Conservation (phyloP, 208 protist species). For the Trypanosoma rangeli region DNA sequence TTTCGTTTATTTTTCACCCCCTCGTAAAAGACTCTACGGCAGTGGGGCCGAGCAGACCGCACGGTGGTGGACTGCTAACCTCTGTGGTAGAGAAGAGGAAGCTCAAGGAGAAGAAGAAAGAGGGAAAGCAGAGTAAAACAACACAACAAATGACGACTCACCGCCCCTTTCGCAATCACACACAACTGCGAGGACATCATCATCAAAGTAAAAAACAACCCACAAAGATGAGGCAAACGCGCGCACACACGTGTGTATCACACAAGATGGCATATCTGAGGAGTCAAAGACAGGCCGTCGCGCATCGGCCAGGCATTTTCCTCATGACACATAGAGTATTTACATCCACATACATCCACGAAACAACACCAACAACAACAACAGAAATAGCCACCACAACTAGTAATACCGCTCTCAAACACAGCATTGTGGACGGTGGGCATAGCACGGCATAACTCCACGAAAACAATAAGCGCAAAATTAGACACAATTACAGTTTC, state of each 20-base stretch:
- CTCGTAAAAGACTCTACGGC: background rate
- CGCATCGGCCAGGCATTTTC: background rate
- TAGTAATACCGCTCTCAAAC: background rate
- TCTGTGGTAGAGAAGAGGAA: background rate
- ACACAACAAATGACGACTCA: background rate
- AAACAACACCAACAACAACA: background rate
- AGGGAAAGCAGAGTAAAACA: background rate
- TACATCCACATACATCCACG: conserved; percentile 12
- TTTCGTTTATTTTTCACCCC: background rate
- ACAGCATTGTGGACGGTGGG: background rate
- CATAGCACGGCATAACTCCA: background rate
- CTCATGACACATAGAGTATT: background rate
- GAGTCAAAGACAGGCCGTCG: background rate
- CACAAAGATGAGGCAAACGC: background rate
- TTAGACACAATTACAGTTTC: background rate
- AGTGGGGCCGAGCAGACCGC: background rate
- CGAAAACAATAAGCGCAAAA: background rate
- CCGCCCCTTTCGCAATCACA: background rate
- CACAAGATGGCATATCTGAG: background rate
- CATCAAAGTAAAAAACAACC: background rate
- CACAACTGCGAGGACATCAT: background rate
- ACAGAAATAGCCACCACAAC: background rate
- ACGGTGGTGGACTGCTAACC: background rate
- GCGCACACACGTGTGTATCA: background rate
- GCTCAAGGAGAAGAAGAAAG: background rate